Evolutionary conservation across 176 grass and related monocot genomes (phyloP), one percentile per base, ranked within the genome.

Genomic region (Oropetium thomaeum): DNA sequence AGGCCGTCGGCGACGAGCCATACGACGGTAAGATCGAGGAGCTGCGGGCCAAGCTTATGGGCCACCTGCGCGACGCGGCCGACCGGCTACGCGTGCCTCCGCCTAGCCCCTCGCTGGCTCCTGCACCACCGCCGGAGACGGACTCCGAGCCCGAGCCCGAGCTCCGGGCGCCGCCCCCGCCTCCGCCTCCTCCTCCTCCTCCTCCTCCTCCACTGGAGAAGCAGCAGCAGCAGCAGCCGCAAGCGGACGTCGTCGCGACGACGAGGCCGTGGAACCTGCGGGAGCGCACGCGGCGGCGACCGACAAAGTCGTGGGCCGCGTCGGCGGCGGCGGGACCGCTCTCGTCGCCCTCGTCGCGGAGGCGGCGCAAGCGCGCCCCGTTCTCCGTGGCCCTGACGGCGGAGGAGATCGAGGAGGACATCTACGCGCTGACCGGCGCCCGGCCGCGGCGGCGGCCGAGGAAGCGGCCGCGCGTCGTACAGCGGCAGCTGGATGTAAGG

Each of bases 371-470:
- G 76, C 70, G 89, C 17, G 78, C 72, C 0, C 73, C 84, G 19
- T 91, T 99, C 74, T 90, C 96, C 1, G 78, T 99, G 1, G 1
- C 57, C 2, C 91, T 99, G 13, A 73, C 66, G 39, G 43, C 62
- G 43, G 96, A 99, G 69, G 96, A 99, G 91, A 86, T 99, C 76
- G 92, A 99, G 84, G 92, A 94, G 69, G 96, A 99, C 78, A 72
- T 99, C 81, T 99, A 99, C 85, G 79, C 96, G 51, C 67, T 99
- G 5, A 99, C 96, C 28, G 96, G 85, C 67, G 76, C 84, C 25
- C 75, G 86, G 52, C 96, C 89, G 42, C 81, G 91, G 75, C 96
- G 92, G 67, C 89, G 96, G 84, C 96, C 96, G 1, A 87, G 80
- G 85, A 91, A 91, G 82, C 84, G 96, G 73, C 89, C 85, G 41